Percentiles rank a stretch among this genome's conserved stretches.
Evolutionary conservation across 1,284 basidiomycete genomes (phyloP).

Genomic region (Ganoderma lingzhi): DNA sequence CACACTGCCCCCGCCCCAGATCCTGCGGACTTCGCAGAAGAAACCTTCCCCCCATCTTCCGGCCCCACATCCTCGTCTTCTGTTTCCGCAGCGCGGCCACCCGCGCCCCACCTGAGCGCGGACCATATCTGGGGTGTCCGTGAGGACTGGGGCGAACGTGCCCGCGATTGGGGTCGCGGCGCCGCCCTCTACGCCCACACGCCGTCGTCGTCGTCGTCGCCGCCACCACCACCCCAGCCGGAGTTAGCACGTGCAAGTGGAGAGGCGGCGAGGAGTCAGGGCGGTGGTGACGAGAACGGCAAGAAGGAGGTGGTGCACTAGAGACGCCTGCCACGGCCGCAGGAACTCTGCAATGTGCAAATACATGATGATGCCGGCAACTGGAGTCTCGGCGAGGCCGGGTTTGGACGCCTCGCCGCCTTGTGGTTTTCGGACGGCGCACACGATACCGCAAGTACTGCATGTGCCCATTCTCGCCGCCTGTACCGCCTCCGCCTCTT

Average conservation of each 20-base stretch:
- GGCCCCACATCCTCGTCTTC: conserved; percentile 2
- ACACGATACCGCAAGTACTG: not conserved
- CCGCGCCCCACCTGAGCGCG: conserved; percentile 48
- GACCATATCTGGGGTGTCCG: conserved; percentile 54
- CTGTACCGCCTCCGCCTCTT: not conserved
- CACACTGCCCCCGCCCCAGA: conserved; percentile 8
- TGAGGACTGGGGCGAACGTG: conserved; percentile 55
- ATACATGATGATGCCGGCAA: not conserved
- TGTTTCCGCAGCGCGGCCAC: conserved; percentile 38
- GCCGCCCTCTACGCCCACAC: conserved; percentile 37
- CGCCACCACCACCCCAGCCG: not conserved
- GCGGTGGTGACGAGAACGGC: not conserved
- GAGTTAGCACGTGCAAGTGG: not conserved
- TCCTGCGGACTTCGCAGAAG: conserved; percentile 37
- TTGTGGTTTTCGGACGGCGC: not conserved
- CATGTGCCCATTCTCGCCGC: not conserved
- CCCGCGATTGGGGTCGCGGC: conserved; percentile 52
- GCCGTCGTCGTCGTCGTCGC: not conserved
- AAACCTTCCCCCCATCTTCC: conserved; percentile 29
- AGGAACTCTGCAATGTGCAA: not conserved
- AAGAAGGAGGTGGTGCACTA: not conserved
- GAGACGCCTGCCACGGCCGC: not conserved
- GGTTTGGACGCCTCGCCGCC: not conserved
- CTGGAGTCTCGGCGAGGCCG: not conserved
- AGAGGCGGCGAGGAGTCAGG: not conserved